Percentiles rank a stretch among this genome's conserved stretches.
Evolutionary conservation across 495 filamentous ascomycete species (phyloP).

Genomic region (Echria macrotheca): DNA sequence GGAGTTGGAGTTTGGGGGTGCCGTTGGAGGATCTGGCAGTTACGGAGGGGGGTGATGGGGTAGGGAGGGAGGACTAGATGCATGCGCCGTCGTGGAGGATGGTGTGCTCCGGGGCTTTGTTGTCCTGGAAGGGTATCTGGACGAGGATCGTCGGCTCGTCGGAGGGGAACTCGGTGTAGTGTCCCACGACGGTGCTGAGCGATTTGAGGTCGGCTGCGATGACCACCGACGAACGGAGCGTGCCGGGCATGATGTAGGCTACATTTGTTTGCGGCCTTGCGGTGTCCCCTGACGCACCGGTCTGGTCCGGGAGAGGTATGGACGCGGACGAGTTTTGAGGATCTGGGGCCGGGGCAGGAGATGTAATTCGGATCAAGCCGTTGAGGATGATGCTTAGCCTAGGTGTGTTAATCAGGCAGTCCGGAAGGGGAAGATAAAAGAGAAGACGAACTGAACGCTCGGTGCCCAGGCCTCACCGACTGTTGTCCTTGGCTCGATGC

Average conservation of each 20-base stretch:
- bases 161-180: conserved; percentile 28
- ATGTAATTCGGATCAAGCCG: conserved; percentile 26
- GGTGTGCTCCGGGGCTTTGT: conserved; percentile 18
- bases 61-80: conserved; percentile 4
- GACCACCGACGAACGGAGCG: conserved; percentile 17
- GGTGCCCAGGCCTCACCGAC: conserved; percentile 29
- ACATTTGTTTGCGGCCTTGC: too few relatives aligned
- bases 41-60: too few relatives aligned
- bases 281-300: background rate
- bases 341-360: conserved; percentile 14
- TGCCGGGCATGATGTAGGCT: conserved; percentile 25
- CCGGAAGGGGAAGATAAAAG: background rate
- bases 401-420: background rate
- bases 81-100: conserved; percentile 23
- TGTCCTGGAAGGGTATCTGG: conserved; percentile 22
- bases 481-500: conserved; percentile 19
- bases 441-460: conserved; percentile 18
- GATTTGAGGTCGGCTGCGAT: conserved; percentile 27
- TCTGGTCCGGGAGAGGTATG: background rate
- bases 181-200: conserved; percentile 20
- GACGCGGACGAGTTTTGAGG: conserved; percentile 5
- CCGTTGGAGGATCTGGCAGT: too few relatives aligned
- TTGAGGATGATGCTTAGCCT: conserved; percentile 26
- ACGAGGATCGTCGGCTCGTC: conserved; percentile 26
- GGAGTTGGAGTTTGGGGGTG: too few relatives aligned